Conservation (phyloP, 2,329 filamentous ascomycete species). For the Phialemoniopsis sp. region DNA sequence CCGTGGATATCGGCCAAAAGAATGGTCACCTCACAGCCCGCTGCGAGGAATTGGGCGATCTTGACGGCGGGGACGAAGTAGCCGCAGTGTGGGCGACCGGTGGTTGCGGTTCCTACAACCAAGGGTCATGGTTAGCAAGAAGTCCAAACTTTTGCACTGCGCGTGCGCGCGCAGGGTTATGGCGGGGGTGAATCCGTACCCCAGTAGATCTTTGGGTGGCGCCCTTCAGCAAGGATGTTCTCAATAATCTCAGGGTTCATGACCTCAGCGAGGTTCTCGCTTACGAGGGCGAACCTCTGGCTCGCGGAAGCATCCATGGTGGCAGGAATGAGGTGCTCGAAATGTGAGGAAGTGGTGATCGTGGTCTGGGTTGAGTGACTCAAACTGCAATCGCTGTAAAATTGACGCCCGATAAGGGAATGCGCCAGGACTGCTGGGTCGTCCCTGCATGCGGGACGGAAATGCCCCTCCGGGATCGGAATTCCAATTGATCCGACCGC, state of each 20-base stretch:
- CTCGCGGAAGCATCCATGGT: too few species aligned
- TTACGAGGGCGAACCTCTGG: conserved; percentile 70
- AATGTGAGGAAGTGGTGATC: too few species aligned
- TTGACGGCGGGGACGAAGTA: conserved; percentile 90
- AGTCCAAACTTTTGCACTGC: neutral
- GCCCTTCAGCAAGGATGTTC: conserved; percentile 64
- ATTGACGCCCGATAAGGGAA: too few species aligned
- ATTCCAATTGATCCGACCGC: too few species aligned
- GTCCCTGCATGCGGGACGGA: too few species aligned
- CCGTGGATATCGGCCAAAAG: conserved; percentile 72
- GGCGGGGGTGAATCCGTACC: conserved; percentile 35
- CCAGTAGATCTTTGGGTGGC: conserved; percentile 80
- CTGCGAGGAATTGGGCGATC: conserved; percentile 80
- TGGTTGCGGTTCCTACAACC: conserved; percentile 66
- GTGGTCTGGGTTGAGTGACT: too few species aligned
- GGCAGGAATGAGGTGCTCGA: too few species aligned
- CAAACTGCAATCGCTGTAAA: too few species aligned
- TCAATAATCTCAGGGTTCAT: conserved; percentile 83
- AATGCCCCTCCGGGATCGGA: too few species aligned
- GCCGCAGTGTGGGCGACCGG: conserved; percentile 82
- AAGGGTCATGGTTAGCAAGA: conserved; percentile 3
- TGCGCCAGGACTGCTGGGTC: too few species aligned
- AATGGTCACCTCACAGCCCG: conserved; percentile 78
- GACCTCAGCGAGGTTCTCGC: conserved; percentile 75
- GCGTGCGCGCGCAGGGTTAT: neutral